phyloP scores from a whole-genome alignment of 257 asterid genomes.

The Primulina tabacum region DNA sequence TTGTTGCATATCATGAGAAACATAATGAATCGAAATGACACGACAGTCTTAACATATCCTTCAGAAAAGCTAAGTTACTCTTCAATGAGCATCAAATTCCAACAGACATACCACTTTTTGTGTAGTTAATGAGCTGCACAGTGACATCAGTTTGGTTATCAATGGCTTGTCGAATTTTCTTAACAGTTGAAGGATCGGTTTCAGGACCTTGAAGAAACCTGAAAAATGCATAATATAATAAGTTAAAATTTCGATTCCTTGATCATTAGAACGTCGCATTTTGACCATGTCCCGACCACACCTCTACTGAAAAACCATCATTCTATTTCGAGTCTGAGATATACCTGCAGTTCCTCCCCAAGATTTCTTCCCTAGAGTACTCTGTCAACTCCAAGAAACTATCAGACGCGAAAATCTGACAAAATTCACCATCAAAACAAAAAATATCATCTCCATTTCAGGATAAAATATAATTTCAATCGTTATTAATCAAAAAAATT shows the following conservation, averaged over 20 bases:
- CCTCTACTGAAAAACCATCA: no score
- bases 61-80: background rate
- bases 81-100: background rate
- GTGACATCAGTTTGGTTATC: conserved; percentile 90
- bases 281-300: no score
- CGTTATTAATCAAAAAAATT: background rate
- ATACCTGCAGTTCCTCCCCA: conserved; percentile 98
- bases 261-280: no score
- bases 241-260: background rate
- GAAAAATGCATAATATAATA: background rate
- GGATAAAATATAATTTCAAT: no score
- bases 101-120: conserved; percentile 42
- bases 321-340: background rate
- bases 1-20: background rate
- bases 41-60: background rate
- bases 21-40: no score
- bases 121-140: conserved; percentile 95
- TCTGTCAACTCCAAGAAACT: conserved; percentile 99
- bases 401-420: conserved; percentile 93
- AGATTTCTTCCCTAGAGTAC: conserved; percentile 91
- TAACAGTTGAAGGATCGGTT: conserved; percentile 89
- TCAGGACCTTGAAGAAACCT: conserved; percentile 99
- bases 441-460: background rate
- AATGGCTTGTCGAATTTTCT: conserved; percentile 87
- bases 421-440: background rate